Evolutionary conservation across 2,329 filamentous ascomycete species (phyloP), one percentile per base, ranked within the genome.

Genomic region (Plenodomus biglobosus): DNA sequence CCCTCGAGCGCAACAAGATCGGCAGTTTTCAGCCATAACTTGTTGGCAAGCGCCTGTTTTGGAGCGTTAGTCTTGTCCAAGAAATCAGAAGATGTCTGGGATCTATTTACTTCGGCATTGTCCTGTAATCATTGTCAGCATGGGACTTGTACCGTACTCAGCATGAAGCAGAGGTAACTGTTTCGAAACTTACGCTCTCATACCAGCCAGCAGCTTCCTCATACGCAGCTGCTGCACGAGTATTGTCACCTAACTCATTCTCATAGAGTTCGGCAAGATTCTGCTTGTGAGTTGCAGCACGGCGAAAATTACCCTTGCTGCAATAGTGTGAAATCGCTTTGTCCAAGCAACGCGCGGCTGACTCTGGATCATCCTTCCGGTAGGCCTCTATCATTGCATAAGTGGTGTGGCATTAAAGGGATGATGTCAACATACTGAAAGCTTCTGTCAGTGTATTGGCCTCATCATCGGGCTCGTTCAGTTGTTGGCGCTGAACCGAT

Each of bases 391-490:
- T 30, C 20, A 16, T 11, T 0, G 7, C 10, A 36, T 64, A 46
- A 69, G 52, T 58, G 11, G n/a, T 2, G 4, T 13, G 1, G 5
- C 10, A 2, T n/a, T 2, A 18, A 27, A 8, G 5, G 11, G 2
- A 1, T 1, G 5, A 38, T 17, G 3, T 32, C 8, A 32, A 17
- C 60, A 16, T 66, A 72, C 69, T 96, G 82, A 92, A 97, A 43
- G 94, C 94, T 72, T 97, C 92, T 65, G 87, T 84, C 52, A 91
- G 78, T 40, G 87, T 87, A 74, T 95, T 95, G 56, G 92, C 92
- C 40, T 91, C 90, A 69, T 97, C 94, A 70, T 95, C 90, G 36
- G 88, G 89, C 68, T 97, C 92, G 69, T 91, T 95, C 42, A 97
- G 82, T 63, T 92, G 86, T 58, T 85, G 81, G 41, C 78, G 82